Conservation (phyloP, 2,329 filamentous ascomycete species). For the Fusarium graminum region DNA sequence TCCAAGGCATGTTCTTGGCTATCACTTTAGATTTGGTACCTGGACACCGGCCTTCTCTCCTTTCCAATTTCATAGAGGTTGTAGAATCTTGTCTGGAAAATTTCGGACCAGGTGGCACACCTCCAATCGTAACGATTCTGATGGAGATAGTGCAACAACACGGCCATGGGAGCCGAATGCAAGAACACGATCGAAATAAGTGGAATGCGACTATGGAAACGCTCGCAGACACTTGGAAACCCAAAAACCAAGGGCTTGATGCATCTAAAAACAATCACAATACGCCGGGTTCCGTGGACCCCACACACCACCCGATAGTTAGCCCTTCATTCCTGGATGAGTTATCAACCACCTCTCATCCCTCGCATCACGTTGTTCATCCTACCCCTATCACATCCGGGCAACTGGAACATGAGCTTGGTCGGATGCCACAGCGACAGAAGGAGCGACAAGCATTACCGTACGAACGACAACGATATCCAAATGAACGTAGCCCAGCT, state of each 20-base stretch:
- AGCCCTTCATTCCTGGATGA: conserved; percentile 47
- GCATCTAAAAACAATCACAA: conserved; percentile 42
- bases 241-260: conserved; percentile 28
- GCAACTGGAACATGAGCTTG: conserved; percentile 44
- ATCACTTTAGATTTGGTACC: conserved; percentile 53
- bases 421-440: conserved; percentile 40
- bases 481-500: conserved; percentile 39
- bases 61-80: conserved; percentile 55
- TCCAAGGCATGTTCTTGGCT: conserved; percentile 56
- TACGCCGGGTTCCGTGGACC: conserved; percentile 37
- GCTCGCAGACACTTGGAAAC: conserved; percentile 49
- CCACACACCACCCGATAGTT: conserved; percentile 27
- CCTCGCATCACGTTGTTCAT: conserved; percentile 43
- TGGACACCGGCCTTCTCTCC: conserved; percentile 52
- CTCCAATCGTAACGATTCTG: conserved; percentile 53
- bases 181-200: conserved; percentile 52
- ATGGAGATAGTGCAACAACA: conserved; percentile 54
- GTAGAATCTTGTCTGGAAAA: conserved; percentile 52
- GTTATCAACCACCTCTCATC: conserved; percentile 49
- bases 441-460: conserved; percentile 42
- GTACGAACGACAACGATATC: conserved; percentile 43
- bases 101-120: conserved; percentile 53
- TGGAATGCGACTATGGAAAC: conserved; percentile 50
- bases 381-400: conserved; percentile 42
- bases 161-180: conserved; percentile 50